Evolutionary conservation across 202 grass and related monocot species (phyloP).

Genomic region (Tripidium arundinaceum): DNA sequence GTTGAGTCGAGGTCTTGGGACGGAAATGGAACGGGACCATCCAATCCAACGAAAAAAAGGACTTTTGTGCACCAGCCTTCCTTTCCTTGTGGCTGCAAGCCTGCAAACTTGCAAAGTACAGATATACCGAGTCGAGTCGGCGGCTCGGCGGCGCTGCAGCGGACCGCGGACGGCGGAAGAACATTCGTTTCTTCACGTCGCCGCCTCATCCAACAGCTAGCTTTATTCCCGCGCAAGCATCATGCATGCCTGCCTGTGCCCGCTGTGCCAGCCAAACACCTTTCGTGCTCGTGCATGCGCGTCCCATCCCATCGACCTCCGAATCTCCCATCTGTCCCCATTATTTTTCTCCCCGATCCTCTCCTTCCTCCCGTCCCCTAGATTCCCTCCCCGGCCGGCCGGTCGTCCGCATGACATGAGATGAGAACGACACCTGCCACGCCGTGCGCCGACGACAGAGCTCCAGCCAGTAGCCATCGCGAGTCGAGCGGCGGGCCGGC

Average conservation of each 20-base stretch:
- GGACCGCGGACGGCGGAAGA: background rate
- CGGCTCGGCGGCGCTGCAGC: background rate
- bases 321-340: background rate
- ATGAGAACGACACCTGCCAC: background rate
- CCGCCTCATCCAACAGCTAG: background rate
- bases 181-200: constrained; percentile 37
- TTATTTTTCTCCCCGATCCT: background rate
- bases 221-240: constrained; percentile 36
- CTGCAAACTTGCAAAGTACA: too few species aligned
- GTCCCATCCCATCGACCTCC: background rate
- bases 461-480: background rate
- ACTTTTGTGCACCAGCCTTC: background rate
- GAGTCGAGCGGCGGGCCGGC: background rate
- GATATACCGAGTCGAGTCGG: background rate
- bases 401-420: too few species aligned
- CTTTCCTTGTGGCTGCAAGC: background rate
- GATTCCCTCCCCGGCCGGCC: background rate
- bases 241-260: background rate
- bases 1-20: too few species aligned
- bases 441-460: background rate
- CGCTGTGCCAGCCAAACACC: constrained; percentile 1
- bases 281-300: background rate
- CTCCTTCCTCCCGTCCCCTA: background rate
- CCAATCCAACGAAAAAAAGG: background rate
- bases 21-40: background rate